Base-by-base conservation (phyloP, 768 basidiomycete species). In the Kwoniella sp. region DNA sequence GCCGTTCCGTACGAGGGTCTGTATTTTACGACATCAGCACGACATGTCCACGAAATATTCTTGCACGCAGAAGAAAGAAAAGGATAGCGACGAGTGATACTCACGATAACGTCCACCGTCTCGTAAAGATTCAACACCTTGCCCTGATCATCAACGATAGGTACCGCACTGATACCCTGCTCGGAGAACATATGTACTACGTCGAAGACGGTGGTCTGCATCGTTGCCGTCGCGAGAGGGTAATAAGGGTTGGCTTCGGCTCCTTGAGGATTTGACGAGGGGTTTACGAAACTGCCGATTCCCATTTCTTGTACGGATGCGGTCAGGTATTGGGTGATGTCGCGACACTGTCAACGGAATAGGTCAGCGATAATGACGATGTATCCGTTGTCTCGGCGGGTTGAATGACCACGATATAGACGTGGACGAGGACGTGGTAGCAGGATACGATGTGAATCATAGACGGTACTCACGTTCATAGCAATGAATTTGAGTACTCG, bases 111-210 rank as follows among this genome's bases (percentile, higher is more conserved):
- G 83, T 99, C 96, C 24, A 99, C 96, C 5, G 96, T 97, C 81
- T 99, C 96, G 77, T 97, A 99, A 52, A 99, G 81, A 77, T 99
- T 94, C 68, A 98, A 85, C 46, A 99, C 96, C 57, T 93, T 85
- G 9, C 95, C 95, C 8, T 92, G 85, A 44, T 77, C 74, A 72
- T 99, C 91, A 29, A 98, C 85, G 76, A 99, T 97, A 8, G 96
- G 96, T 5, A 99, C 95, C 5, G 95, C 95, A 9, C 91, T 93
- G 70, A 99, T 96, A 26, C 93, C 89, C 47, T 89, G 86, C 79
- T 93, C 90, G 0, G 92, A 95, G 79, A 98, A 98, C 89, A 95
- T 92, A 76, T 99, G 96, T 1, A 98, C 96, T 64, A 98, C 92
- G 74, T 98, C 93, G 72, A 96, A 97, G 1, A 99, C 96, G 27